Conservation (phyloP, 768 basidiomycete genomes). For the Leucocoprinus birnbaumii region DNA sequence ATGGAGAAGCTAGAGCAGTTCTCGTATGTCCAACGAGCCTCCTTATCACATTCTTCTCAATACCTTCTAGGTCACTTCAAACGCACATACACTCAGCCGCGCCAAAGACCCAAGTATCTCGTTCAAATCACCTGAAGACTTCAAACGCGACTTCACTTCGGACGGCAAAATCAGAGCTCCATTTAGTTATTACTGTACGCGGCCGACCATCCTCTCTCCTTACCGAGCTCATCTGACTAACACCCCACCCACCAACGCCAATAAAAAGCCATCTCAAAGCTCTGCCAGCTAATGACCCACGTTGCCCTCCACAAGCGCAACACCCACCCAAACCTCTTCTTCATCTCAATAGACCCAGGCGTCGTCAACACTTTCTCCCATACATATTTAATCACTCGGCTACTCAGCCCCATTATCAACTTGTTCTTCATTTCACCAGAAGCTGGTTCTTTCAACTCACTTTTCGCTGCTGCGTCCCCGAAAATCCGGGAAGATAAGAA, state of each 20-base stretch:
- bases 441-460: constrained; percentile 31
- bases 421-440: constrained; percentile 23
- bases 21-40: neutral
- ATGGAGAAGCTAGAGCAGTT: constrained; percentile 8
- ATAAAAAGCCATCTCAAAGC: constrained; percentile 6
- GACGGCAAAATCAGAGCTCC: constrained; percentile 3
- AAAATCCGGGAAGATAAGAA: constrained; percentile 27
- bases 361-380: constrained; percentile 28
- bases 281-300: constrained; percentile 8
- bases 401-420: constrained; percentile 18
- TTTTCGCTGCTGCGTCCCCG: constrained; percentile 38
- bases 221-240: too few relatives aligned
- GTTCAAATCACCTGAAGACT: constrained; percentile 7
- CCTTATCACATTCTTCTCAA: neutral
- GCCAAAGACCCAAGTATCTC: constrained; percentile 1
- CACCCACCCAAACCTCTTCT: constrained; percentile 24
- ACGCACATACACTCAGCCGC: neutral
- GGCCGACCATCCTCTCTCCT: neutral
- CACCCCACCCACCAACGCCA: too few relatives aligned
- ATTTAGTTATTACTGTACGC: constrained; percentile 4
- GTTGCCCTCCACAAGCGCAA: constrained; percentile 8
- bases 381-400: constrained; percentile 14
- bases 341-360: constrained; percentile 39
- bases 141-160: neutral
- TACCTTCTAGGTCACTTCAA: neutral